These are phyloP conservation scores for Triadica sebifera DNA, from an alignment of 345 rosid genomes.

Conservation along the genomic window DNA sequence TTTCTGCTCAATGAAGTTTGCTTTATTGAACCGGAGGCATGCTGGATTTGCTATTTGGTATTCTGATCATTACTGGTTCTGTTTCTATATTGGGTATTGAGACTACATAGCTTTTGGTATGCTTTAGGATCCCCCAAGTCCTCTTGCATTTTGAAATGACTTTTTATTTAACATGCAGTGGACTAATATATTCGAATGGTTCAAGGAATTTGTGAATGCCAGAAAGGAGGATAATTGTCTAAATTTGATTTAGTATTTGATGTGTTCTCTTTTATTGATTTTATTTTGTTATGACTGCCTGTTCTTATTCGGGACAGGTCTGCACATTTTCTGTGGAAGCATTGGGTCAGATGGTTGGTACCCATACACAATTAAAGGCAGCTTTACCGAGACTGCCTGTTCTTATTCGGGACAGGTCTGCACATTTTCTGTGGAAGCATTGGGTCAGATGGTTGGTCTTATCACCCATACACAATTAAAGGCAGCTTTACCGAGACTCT, in stretches of 20 bases:
- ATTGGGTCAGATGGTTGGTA: conserved; percentile 94
- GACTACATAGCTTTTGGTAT: background rate
- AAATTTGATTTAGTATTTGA: background rate
- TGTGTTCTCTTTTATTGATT: background rate
- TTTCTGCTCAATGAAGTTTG: background rate
- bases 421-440: conserved; percentile 81
- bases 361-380: conserved; percentile 74
- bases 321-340: conserved; percentile 89
- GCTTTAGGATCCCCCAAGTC: background rate
- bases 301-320: conserved; percentile 52
- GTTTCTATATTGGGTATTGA: background rate
- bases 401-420: conserved; percentile 62
- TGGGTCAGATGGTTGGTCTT: conserved; percentile 98
- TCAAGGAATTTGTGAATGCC: background rate
- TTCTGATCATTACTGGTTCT: background rate
- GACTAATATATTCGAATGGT: background rate
- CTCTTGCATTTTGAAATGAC: background rate
- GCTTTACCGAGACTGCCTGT: conserved; percentile 56
- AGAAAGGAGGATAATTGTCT: conserved; percentile 31
- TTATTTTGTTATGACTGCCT: background rate
- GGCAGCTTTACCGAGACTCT: conserved; percentile 86
- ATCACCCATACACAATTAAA: conserved; percentile 73
- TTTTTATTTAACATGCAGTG: background rate
- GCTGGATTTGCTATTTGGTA: background rate
- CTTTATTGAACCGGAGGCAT: background rate